Evolutionary conservation across 768 basidiomycete species (phyloP), one percentile per base, ranked within the genome.

Genomic region (Suillus alpinus): DNA sequence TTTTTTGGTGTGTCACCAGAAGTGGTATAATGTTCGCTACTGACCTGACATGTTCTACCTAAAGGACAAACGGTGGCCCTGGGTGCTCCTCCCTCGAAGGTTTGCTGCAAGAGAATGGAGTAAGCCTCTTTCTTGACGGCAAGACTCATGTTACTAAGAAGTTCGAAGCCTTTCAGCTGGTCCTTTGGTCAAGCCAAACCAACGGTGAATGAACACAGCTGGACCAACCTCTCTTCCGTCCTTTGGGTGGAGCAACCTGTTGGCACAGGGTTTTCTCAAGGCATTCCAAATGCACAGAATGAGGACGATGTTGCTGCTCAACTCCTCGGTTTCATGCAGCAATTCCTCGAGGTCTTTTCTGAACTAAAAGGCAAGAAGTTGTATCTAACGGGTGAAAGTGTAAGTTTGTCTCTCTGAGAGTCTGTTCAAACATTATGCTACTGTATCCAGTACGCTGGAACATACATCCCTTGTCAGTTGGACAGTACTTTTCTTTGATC

Each of bases 191-290:
- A 83, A 65, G 88, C 87, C 2, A 79, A 79, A 58, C 84, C 89
- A 4, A 87, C 81, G 1, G 76, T 70, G 7, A 92, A 90, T 56
- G 79, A 86, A 64, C 81, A 80, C 65, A 89, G 88, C 70, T 92
- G 89, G 89, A 91, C 90, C 0, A 92, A 91, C 67, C 77, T 92
- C 10, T 89, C 88, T 1, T 89, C 86, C 59, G 74, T 91, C 6
- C 74, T 91, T 18, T 92, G 82, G 78, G 83, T 92, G 12, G 90
- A 92, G 63, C 90, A 91, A 63, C 90, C 90, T 4, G 85, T 92
- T 32, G 90, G 90, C 6, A 91, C 89, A 5, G 90, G 89, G 0
- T 92, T 86, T 69, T 87, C 87, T 2, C 87, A 87, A 62, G 90
- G 90, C 18, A 76, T 63, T 12, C 88, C 90, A 1, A 83, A 86